These are phyloP conservation scores for Gremmenia infestans DNA, from an alignment of 2,329 filamentous ascomycete species.

Conservation along the genomic window DNA sequence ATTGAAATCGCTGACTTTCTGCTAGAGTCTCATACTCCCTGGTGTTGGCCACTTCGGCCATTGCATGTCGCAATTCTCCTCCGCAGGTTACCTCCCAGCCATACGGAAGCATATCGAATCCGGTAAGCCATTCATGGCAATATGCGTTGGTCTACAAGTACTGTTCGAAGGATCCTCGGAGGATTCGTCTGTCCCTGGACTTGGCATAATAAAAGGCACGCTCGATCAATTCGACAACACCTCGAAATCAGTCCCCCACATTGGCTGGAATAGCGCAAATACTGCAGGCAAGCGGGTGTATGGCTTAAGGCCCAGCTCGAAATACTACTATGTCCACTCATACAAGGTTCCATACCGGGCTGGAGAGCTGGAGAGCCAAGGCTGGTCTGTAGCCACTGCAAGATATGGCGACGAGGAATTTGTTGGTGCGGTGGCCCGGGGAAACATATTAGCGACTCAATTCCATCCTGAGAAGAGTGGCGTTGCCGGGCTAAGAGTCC, in stretches of 20 bases:
- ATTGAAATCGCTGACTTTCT: slow-evolving; percentile 1
- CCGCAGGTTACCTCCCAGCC: slow-evolving; percentile 78
- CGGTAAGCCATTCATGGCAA: slow-evolving; percentile 97
- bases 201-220: slow-evolving; percentile 67
- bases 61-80: slow-evolving; percentile 78
- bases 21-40: slow-evolving; percentile 84
- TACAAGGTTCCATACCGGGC: slow-evolving; percentile 76
- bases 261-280: slow-evolving; percentile 94
- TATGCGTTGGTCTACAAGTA: slow-evolving; percentile 91
- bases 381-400: slow-evolving; percentile 90
- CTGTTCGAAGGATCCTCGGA: slow-evolving; percentile 85
- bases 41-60: slow-evolving; percentile 98
- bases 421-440: slow-evolving; percentile 80
- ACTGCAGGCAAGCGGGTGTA: slow-evolving; percentile 62
- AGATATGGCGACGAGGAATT: slow-evolving; percentile 86
- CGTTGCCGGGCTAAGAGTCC: slow-evolving; percentile 74
- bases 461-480: slow-evolving; percentile 99
- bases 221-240: slow-evolving; percentile 73
- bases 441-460: slow-evolving; percentile 85
- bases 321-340: slow-evolving; percentile 99
- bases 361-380: slow-evolving; percentile 70
- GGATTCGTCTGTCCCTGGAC: slow-evolving; percentile 63
- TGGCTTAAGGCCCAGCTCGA: slow-evolving; percentile 72
- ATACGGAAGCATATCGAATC: slow-evolving; percentile 76
- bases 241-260: slow-evolving; percentile 92